Conservation (phyloP, 148 eudicot genomes). For the Oxyria digyna region DNA sequence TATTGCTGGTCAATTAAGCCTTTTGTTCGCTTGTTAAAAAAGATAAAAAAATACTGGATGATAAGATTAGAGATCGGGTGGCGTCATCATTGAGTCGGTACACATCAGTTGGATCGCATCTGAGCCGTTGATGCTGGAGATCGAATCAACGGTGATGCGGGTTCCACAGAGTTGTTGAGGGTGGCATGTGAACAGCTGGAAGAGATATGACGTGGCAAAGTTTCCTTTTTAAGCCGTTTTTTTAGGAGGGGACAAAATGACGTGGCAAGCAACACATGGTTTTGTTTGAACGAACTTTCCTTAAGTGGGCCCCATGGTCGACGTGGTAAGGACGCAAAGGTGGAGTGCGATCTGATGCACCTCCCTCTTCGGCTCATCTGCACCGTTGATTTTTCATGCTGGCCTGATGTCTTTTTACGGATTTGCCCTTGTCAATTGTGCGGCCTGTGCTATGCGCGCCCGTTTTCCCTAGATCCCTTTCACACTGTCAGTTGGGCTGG, state of each 20-base stretch:
- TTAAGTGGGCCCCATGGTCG: neutral
- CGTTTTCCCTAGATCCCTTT: neutral
- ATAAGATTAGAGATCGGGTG: too few relatives aligned
- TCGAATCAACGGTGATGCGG: neutral
- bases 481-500: neutral
- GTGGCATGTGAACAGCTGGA: slow-evolving; percentile 5
- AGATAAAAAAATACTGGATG: too few relatives aligned
- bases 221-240: neutral
- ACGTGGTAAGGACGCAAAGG: slow-evolving; percentile 1
- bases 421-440: neutral
- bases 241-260: slow-evolving; percentile 8
- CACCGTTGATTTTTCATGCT: neutral
- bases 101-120: neutral
- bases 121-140: neutral
- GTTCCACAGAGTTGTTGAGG: slow-evolving; percentile 4
- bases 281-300: neutral
- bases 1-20: too few relatives aligned
- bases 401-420: neutral
- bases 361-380: neutral
- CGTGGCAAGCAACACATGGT: slow-evolving; percentile 7
- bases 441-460: neutral
- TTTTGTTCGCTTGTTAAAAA: too few relatives aligned
- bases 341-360: slow-evolving; percentile 3
- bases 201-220: neutral
- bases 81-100: neutral